phyloP scores from a whole-genome alignment of 768 basidiomycete species.

The Suillus subluteus region DNA sequence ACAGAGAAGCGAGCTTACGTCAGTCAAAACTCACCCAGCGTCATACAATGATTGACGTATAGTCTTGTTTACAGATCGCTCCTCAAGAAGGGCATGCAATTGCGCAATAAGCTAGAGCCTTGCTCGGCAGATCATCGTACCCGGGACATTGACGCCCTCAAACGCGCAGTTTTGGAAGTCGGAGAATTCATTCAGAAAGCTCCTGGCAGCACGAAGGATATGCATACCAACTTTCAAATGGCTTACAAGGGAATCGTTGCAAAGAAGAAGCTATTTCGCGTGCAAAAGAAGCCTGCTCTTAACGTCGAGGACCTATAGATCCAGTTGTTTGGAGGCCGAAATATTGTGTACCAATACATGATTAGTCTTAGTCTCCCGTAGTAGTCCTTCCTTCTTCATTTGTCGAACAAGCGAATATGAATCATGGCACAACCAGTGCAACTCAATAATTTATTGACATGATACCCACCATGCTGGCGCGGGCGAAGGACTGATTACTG shows the following conservation, averaged over 20 bases:
- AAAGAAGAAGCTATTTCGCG: slow-evolving; percentile 8
- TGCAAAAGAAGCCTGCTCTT: slow-evolving; percentile 17
- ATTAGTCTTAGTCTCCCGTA: background rate
- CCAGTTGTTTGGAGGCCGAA: background rate
- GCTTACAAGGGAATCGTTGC: slow-evolving; percentile 40
- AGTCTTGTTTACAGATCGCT: slow-evolving; percentile 24
- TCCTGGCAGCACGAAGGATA: slow-evolving; percentile 24
- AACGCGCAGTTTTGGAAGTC: slow-evolving; percentile 29
- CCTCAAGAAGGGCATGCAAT: slow-evolving; percentile 27
- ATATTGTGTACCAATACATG: background rate
- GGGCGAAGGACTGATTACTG: too few species aligned
- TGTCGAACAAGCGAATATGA: background rate
- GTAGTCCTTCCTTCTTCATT: background rate
- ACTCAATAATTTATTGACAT: background rate
- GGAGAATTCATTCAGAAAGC: slow-evolving; percentile 31
- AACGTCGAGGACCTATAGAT: slow-evolving; percentile 26
- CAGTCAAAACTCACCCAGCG: slow-evolving; percentile 16
- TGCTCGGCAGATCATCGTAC: slow-evolving; percentile 30
- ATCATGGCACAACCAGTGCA: too few species aligned
- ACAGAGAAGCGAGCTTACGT: slow-evolving; percentile 38
- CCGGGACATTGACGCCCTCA: slow-evolving; percentile 30
- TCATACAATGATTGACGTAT: background rate
- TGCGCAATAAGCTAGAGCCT: slow-evolving; percentile 38
- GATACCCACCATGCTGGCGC: too few species aligned
- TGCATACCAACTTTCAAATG: slow-evolving; percentile 27